Evolutionary conservation across 2,329 filamentous ascomycete species (phyloP).

Genomic region (Lachnum nothofagi): DNA sequence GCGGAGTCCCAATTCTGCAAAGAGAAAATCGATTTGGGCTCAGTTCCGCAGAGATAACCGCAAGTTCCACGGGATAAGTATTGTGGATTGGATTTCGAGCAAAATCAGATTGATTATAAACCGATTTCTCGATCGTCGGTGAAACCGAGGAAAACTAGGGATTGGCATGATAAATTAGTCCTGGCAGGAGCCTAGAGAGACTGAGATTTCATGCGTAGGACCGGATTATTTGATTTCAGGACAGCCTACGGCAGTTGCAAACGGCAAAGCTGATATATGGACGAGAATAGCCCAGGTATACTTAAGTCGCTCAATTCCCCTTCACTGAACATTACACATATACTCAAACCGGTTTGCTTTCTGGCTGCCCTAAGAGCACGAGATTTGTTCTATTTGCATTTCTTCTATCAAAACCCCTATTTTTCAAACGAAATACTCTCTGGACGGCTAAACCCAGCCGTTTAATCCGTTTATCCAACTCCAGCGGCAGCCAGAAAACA

Average conservation of each 20-base stretch:
- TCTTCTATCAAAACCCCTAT: constrained; percentile 11
- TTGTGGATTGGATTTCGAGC: constrained; percentile 19
- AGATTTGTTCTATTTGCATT: constrained; percentile 17
- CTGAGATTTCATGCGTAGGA: constrained; percentile 19
- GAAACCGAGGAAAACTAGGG: constrained; percentile 17
- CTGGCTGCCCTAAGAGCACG: constrained; percentile 10
- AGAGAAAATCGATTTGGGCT: constrained; percentile 19
- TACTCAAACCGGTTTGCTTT: constrained; percentile 9
- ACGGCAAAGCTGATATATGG: constrained; percentile 14
- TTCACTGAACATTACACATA: constrained; percentile 13
- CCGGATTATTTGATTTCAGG: constrained; percentile 13
- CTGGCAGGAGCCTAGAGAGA: constrained; percentile 9
- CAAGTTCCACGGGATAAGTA: constrained; percentile 16
- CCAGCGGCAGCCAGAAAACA: constrained; percentile 8
- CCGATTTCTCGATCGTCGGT: constrained; percentile 23
- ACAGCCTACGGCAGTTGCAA: constrained; percentile 16
- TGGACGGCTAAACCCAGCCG: constrained; percentile 8
- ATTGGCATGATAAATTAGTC: constrained; percentile 18
- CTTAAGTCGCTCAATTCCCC: constrained; percentile 16
- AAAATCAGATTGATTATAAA: constrained; percentile 19
- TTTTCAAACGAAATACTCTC: constrained; percentile 5
- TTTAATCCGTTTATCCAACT: constrained; percentile 1
- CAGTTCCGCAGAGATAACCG: constrained; percentile 13
- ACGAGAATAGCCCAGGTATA: constrained; percentile 10
- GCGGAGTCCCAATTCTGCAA: constrained; percentile 17